Evolutionary conservation across 371 early-diverging fungal genomes (phyloP).

Genomic region (Mycotypha africana): DNA sequence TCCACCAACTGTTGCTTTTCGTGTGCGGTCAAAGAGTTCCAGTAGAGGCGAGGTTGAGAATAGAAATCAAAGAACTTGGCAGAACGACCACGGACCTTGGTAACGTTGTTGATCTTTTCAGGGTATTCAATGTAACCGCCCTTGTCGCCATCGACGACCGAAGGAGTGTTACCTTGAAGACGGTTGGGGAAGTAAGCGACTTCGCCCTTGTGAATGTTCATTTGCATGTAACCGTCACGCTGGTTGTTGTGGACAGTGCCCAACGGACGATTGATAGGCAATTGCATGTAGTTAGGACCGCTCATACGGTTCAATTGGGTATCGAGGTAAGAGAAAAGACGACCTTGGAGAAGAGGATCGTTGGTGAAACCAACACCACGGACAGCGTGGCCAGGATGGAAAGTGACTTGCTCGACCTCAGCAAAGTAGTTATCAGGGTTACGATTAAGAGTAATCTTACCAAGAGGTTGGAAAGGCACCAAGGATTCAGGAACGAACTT

Average conservation of each 20-base stretch:
- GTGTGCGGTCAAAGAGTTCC: slow-evolving; percentile 26
- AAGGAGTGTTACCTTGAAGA: slow-evolving; percentile 14
- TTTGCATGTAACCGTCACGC: slow-evolving; percentile 45
- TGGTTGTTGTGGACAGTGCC: slow-evolving; percentile 42
- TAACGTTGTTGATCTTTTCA: slow-evolving; percentile 7
- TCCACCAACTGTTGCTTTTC: slow-evolving; percentile 38
- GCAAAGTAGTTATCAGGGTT: slow-evolving; percentile 52
- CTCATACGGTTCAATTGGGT: slow-evolving; percentile 48
- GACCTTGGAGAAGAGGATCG: slow-evolving; percentile 53
- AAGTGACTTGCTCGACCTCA: slow-evolving; percentile 51
- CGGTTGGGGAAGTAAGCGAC: slow-evolving; percentile 15
- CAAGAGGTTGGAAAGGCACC: slow-evolving; percentile 39
- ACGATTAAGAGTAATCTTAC: slow-evolving; percentile 46
- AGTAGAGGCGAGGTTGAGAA: slow-evolving; percentile 39
- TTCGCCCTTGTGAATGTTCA: slow-evolving; percentile 6
- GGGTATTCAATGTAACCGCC: slow-evolving; percentile 18
- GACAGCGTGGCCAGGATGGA: slow-evolving; percentile 30
- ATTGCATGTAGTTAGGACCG: slow-evolving; percentile 40
- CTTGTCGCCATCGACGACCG: slow-evolving; percentile 5
- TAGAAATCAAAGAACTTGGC: slow-evolving; percentile 33
- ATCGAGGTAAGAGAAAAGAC: slow-evolving; percentile 47
- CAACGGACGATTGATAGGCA: slow-evolving; percentile 50
- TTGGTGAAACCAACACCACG: slow-evolving; percentile 47
- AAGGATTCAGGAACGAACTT: slow-evolving; percentile 48
- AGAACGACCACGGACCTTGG: slow-evolving; percentile 16